Conservation (phyloP, 1,284 basidiomycete genomes). For the Xerocomus minutiporus region DNA sequence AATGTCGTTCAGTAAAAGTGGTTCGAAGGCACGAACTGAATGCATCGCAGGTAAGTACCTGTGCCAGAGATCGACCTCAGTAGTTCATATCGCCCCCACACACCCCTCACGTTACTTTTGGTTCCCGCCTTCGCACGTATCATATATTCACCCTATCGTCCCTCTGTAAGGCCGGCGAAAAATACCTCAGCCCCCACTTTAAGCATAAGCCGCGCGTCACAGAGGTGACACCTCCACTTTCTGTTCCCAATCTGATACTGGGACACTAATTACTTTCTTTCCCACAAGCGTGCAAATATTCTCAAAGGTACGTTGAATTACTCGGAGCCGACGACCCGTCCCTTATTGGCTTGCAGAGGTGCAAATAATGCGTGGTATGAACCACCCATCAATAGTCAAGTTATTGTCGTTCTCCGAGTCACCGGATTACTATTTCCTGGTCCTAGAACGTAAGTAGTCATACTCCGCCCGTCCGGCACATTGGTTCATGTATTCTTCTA, state of each 20-base stretch:
- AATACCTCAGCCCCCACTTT: slow-evolving; percentile 87
- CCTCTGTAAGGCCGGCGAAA: slow-evolving; percentile 74
- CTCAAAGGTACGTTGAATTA: slow-evolving; percentile 67
- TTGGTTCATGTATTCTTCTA: slow-evolving; percentile 31
- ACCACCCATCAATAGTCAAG: slow-evolving; percentile 88
- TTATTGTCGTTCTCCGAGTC: slow-evolving; percentile 89
- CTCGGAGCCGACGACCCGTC: background rate
- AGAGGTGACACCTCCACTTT: slow-evolving; percentile 67
- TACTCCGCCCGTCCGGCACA: background rate
- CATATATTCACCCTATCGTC: slow-evolving; percentile 17
- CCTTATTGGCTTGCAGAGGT: slow-evolving; percentile 63
- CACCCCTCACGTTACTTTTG: slow-evolving; percentile 2
- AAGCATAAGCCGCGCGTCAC: slow-evolving; percentile 95
- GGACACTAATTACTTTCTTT: slow-evolving; percentile 18
- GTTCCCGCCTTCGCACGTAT: slow-evolving; percentile 9
- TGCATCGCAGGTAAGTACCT: slow-evolving; percentile 83
- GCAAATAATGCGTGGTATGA: slow-evolving; percentile 96
- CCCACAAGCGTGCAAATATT: slow-evolving; percentile 87
- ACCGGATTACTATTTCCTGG: slow-evolving; percentile 89
- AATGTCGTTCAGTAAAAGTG: slow-evolving; percentile 71
- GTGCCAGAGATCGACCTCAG: slow-evolving; percentile 17
- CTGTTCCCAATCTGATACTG: slow-evolving; percentile 18
- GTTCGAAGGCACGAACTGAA: slow-evolving; percentile 97
- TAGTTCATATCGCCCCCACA: slow-evolving; percentile 30
- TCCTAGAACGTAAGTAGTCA: slow-evolving; percentile 75